Evolutionary conservation across 768 basidiomycete species (phyloP), one percentile per base, ranked within the genome.

Genomic region (Hydnomerulius pinastri): DNA sequence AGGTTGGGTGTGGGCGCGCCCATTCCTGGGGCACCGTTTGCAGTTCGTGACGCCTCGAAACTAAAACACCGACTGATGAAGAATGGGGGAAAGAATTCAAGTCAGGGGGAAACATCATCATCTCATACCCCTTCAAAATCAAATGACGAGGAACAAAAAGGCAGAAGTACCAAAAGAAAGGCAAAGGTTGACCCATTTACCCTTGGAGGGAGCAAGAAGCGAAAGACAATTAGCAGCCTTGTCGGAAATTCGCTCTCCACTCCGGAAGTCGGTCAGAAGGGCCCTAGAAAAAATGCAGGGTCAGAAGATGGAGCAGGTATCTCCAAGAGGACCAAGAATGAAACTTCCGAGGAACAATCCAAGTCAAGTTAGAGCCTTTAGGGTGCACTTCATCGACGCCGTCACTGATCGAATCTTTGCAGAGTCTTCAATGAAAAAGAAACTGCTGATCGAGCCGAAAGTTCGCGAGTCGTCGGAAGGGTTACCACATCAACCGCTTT

Each of bases 1-100:
- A 92, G 90, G 58, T 71, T 92, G 49, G 90, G 90, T 47, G 87
- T 92, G 7, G 90, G 90, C 20, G 86, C 87, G 28, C 62, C 79
- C 24, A 69, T 82, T 20, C 80, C 86, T 24, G 79, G 78, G 43
- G 64, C 59, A n/a, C 51, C 75, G 24, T 68, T 57, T 43, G 56
- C 73, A 29, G 72, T 75, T 32, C 75, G 79, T 32, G 87, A 87
- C 48, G 71, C 75, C n/a, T 79, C 78, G 15, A 80, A 79, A 54
- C 74, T 92, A 17, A 85, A 82, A 62, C 75, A 76, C 46, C 82
- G 77, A 59, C 75, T 92, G 2, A 60, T 73, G 10, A 81, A 75
- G 30, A 71, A 71, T 46, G 66, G 71, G 5, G 75, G 75, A 48
- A 87, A 83, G 61, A 76, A 77, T 13, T 50, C 61, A 17, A 60